Conservation (phyloP, 257 asterid species). For the Nicotiana tabacum region DNA sequence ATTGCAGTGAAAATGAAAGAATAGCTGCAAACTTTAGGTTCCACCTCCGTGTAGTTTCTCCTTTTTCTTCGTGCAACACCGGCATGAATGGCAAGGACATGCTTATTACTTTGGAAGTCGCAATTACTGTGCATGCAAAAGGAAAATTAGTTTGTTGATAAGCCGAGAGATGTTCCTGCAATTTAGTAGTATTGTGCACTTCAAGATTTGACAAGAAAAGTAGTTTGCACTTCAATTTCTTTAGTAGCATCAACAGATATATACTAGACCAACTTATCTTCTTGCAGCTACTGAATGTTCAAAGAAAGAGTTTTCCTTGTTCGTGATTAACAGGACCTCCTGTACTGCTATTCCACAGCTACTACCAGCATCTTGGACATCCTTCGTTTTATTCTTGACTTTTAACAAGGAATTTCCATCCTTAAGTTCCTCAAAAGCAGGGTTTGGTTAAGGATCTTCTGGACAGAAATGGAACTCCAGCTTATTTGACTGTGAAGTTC, state of each 20-base stretch:
- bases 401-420: slow-evolving; percentile 59
- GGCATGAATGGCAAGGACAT: slow-evolving; percentile 65
- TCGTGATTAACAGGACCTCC: slow-evolving; percentile 22
- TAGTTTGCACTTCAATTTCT: background rate
- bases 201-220: background rate
- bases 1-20: too few relatives aligned
- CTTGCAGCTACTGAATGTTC: background rate
- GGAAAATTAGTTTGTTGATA: background rate
- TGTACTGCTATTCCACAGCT: slow-evolving; percentile 13
- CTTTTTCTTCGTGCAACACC: slow-evolving; percentile 56
- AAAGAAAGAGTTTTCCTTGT: slow-evolving; percentile 11
- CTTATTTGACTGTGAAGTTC: slow-evolving; percentile 54
- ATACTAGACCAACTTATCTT: slow-evolving; percentile 7
- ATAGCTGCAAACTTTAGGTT: slow-evolving; percentile 23
- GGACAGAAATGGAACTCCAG: slow-evolving; percentile 85
- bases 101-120: background rate
- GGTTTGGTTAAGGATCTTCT: slow-evolving; percentile 94
- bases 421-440: slow-evolving; percentile 65
- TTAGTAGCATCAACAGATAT: slow-evolving; percentile 4
- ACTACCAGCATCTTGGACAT: slow-evolving; percentile 10
- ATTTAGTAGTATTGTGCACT: slow-evolving; percentile 13
- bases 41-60: slow-evolving; percentile 69
- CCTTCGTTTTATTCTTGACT: slow-evolving; percentile 44
- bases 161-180: slow-evolving; percentile 49
- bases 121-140: background rate